Conservation (phyloP, 768 basidiomycete species). For the Russula sp. region DNA sequence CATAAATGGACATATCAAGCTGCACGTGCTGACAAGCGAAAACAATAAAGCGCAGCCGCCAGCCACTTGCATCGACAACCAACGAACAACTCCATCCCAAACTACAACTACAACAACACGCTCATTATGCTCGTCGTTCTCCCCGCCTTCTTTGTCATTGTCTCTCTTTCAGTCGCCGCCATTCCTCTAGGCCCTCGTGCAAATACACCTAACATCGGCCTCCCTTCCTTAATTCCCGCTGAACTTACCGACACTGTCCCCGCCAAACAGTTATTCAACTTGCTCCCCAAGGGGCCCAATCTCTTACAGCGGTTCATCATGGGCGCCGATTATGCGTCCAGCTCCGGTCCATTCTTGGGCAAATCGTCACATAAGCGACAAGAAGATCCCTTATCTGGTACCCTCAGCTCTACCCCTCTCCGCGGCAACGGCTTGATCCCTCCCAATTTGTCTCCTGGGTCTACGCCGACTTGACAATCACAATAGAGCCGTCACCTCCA, state of each 20-base stretch:
- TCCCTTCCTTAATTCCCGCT: background rate
- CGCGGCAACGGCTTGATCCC: background rate
- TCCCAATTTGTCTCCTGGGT: background rate
- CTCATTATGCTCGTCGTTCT: conserved; percentile 5
- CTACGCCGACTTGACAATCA: background rate
- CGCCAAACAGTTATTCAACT: background rate
- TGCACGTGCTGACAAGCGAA: background rate
- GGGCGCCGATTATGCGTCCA: conserved; percentile 17
- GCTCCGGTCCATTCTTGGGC: background rate
- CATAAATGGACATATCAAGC: conserved; percentile 3
- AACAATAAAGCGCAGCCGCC: too few species aligned
- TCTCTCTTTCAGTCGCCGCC: background rate
- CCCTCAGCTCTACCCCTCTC: background rate
- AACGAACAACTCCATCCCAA: background rate
- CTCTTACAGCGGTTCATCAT: conserved; percentile 16
- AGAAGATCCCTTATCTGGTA: background rate
- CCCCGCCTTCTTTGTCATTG: background rate
- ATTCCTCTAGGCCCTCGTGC: conserved; percentile 4
- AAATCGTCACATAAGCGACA: conserved; percentile 12
- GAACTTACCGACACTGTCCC: background rate
- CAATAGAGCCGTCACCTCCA: background rate
- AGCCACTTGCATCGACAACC: too few species aligned
- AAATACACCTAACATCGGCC: background rate
- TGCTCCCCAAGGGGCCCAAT: background rate
- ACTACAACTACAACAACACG: conserved; percentile 8